Conservation (phyloP, 345 rosid species). For the Psidium friedrichsthalianum region DNA sequence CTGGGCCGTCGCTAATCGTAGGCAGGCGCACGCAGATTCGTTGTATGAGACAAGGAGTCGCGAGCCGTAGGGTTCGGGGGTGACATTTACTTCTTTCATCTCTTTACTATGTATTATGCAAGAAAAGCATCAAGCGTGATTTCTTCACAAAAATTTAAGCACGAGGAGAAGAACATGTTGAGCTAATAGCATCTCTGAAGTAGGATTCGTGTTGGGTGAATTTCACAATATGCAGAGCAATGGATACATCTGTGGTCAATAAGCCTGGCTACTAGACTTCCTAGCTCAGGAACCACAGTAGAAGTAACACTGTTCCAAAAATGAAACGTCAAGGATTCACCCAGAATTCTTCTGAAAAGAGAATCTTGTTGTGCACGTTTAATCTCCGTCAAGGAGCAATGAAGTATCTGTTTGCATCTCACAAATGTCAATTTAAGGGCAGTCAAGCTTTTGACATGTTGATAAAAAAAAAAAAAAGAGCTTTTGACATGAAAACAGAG, state of each 20-base stretch:
- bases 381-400: slow-evolving; percentile 30
- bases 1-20: too few species aligned
- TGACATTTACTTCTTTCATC: too few species aligned
- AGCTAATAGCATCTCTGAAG: too few species aligned
- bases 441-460: background rate
- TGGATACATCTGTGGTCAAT: slow-evolving; percentile 42
- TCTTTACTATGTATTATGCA: too few species aligned
- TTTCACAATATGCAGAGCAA: slow-evolving; percentile 49
- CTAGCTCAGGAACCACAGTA: slow-evolving; percentile 57
- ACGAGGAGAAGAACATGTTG: too few species aligned
- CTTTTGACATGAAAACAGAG: background rate
- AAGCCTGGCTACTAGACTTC: slow-evolving; percentile 51
- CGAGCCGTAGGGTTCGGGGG: too few species aligned
- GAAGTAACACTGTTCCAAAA: slow-evolving; percentile 75
- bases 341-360: slow-evolving; percentile 40
- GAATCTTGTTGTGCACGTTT: slow-evolving; percentile 42
- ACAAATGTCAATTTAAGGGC: background rate
- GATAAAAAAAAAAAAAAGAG: too few species aligned
- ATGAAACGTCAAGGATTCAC: slow-evolving; percentile 54
- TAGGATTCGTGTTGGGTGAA: background rate
- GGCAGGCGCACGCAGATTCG: too few species aligned
- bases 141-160: too few species aligned
- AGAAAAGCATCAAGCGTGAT: too few species aligned
- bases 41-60: too few species aligned
- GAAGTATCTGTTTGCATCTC: slow-evolving; percentile 46